Evolutionary conservation across 139 green algal species (phyloP), one percentile per base, ranked within the genome.

Genomic region (Chlorella ohadii): DNA sequence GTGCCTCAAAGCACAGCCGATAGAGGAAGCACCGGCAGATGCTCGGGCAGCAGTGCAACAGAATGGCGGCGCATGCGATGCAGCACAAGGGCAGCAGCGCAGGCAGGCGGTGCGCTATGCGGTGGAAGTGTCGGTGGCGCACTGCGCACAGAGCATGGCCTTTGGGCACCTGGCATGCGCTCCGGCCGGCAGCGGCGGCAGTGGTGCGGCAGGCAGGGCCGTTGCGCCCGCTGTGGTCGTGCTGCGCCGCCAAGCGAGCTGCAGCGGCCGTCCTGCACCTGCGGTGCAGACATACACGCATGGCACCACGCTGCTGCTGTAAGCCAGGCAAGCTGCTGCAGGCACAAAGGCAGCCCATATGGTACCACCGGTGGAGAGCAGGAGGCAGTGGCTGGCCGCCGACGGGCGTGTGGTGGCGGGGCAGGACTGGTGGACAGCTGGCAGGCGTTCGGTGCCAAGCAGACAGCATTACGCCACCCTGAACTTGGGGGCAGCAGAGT

Each of bases 131-230:
- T 78, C 78, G 15, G 88, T 87, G 0, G 87, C 85, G 11, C 87
- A 92, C 79, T 87, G 41, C 16, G 86, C 90, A 0, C 74, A 41
- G 1, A 94, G 90, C 19, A 92, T 95, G 88, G 92, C 86, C 1
- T 28, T 93, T 11, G 91, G 38, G 17, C 89, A 89, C 59, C 13
- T 78, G 66, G 41, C 47, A 36, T 68, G 51, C 56, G 4, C 34
- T 20, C 33, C 36, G 3, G 56, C 64, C n/a, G 0, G 27, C 70
- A 38, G 68, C 39, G 5, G 23, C 39, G 9, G 76, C 76, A 61
- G 71, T 57, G 31, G n/a, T 1, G 51, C 74, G 31, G 25, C 17
- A 39, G 19, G 41, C 9, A 36, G 7, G 25, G 23, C 39, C 9
- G 39, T 39, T 6, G 31, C 33, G 27, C 76, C 76, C 5, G 31